Base-by-base conservation (phyloP, 2,329 filamentous ascomycete genomes). In the Knufia petricola region DNA sequence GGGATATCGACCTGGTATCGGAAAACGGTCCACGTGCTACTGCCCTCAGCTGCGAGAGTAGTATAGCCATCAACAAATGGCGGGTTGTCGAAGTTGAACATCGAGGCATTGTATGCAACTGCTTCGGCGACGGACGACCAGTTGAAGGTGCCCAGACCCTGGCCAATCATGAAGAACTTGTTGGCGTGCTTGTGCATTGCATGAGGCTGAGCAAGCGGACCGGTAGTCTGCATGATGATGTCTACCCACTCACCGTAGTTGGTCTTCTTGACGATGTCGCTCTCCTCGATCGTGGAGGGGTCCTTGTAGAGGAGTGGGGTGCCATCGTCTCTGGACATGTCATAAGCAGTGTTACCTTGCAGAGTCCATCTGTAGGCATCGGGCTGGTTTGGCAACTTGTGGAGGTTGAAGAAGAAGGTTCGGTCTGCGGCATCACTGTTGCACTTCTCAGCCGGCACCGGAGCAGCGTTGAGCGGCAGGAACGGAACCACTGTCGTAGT, bases 111-210 rank as follows among this genome's bases (percentile, higher is more conserved):
- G 1, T 55, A 63, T 3, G 55, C 56, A 0, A 66, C 62, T 9
- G 61, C 56, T 48, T 79, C 74, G 0, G 69, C 73, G 0, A 81
- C 73, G 1, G 68, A 71, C 2, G 59, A 60, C 68, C 74, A 82
- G 10, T 65, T 69, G 58, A 76, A 83, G 1, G 54, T 48, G 0
- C 76, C 76, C 0, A 55, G 56, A 1, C 77, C 79, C 0, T 63
- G 50, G 1, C 79, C 79, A 28, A 83, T 69, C 17, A 73, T 63
- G 56, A 70, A 81, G 64, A 75, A 77, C 59, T 78, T 79, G 56
- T 74, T 77, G 40, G 74, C 73, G 62, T 83, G 79, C 65, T 81
- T 81, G 69, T 83, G 79, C 44, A 83, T 75, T 0, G 77, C 75
- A 50, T 83, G 79, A 8, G 74, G 66, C 3, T 73, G 76, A 56